phyloP scores from a whole-genome alignment of 768 basidiomycete species.

The Lenzites betulinus region DNA sequence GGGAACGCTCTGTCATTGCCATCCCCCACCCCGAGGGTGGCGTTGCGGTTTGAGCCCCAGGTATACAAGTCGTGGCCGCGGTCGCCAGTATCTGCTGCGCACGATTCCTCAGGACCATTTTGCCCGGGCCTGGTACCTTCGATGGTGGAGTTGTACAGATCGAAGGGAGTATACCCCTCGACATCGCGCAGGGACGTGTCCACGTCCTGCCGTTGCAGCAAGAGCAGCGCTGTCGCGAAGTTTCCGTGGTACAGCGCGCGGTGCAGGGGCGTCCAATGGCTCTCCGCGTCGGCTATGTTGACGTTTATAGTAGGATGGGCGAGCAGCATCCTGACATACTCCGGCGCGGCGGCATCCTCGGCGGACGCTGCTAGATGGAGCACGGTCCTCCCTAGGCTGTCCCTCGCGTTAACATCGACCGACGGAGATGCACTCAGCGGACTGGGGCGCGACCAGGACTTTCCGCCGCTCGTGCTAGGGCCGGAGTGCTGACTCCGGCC shows the following conservation, averaged over 20 bases:
- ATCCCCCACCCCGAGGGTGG: constrained; percentile 83
- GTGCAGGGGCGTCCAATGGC: constrained; percentile 90
- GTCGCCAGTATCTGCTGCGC: constrained; percentile 23
- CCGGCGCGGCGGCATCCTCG: constrained; percentile 59
- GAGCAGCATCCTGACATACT: constrained; percentile 78
- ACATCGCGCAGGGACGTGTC: constrained; percentile 74
- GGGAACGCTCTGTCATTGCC: constrained; percentile 76
- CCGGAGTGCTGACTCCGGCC: constrained; percentile 36
- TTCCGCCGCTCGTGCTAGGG: constrained; percentile 51
- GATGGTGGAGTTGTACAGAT: constrained; percentile 90
- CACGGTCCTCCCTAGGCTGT: constrained; percentile 72
- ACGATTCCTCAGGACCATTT: not conserved
- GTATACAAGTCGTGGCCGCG: constrained; percentile 66
- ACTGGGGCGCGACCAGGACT: constrained; percentile 57
- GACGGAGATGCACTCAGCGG: constrained; percentile 33
- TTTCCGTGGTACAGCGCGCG: constrained; percentile 83
- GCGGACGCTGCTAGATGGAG: constrained; percentile 80
- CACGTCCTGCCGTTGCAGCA: constrained; percentile 74
- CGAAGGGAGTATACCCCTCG: constrained; percentile 91
- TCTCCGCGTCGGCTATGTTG: constrained; percentile 81
- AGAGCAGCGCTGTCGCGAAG: constrained; percentile 67
- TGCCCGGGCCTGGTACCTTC: constrained; percentile 63
- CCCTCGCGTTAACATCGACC: constrained; percentile 69
- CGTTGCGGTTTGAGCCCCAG: constrained; percentile 88
- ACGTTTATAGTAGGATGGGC: constrained; percentile 75